Evolutionary conservation across 1,284 basidiomycete species (phyloP).

Genomic region (Heterobasidion parviporum): DNA sequence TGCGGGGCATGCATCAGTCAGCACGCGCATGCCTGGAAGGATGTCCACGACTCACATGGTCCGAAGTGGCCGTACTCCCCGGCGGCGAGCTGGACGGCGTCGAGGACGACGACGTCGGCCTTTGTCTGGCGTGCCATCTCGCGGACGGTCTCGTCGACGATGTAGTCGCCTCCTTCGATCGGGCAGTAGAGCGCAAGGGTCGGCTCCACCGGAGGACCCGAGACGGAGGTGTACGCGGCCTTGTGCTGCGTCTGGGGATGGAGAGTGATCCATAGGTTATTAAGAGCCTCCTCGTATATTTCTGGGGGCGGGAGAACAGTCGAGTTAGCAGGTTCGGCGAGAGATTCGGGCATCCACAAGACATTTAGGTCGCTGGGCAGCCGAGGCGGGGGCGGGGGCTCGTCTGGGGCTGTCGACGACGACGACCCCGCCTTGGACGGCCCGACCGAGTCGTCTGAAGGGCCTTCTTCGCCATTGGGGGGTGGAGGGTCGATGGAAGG

Average conservation of each 20-base stretch:
- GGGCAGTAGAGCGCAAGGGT: conserved; percentile 78
- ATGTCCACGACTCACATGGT: conserved; percentile 36
- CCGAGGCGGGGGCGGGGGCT: conserved; percentile 21
- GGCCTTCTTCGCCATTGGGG: conserved; percentile 25
- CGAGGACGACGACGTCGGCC: conserved; percentile 76
- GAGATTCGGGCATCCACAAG: conserved; percentile 50
- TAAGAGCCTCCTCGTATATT: conserved; percentile 62
- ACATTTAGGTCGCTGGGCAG: conserved; percentile 51
- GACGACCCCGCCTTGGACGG: too few relatives aligned
- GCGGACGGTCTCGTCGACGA: conserved; percentile 70
- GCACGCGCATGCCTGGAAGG: conserved; percentile 1
- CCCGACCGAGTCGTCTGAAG: background rate
- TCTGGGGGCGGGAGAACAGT: conserved; percentile 39
- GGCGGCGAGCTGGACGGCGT: conserved; percentile 74
- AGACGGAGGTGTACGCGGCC: conserved; percentile 47
- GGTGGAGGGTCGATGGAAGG: conserved; percentile 18
- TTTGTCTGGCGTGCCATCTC: conserved; percentile 65
- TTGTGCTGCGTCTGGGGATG: conserved; percentile 75
- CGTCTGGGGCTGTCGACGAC: conserved; percentile 3
- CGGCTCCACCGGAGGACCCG: conserved; percentile 55
- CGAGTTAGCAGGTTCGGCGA: conserved; percentile 16
- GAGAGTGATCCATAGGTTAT: conserved; percentile 64
- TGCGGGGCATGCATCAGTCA: background rate
- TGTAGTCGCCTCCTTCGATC: conserved; percentile 75
- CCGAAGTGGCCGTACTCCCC: conserved; percentile 75